Base-by-base conservation (phyloP, 1,284 basidiomycete genomes). In the Cerioporus squamosus region DNA sequence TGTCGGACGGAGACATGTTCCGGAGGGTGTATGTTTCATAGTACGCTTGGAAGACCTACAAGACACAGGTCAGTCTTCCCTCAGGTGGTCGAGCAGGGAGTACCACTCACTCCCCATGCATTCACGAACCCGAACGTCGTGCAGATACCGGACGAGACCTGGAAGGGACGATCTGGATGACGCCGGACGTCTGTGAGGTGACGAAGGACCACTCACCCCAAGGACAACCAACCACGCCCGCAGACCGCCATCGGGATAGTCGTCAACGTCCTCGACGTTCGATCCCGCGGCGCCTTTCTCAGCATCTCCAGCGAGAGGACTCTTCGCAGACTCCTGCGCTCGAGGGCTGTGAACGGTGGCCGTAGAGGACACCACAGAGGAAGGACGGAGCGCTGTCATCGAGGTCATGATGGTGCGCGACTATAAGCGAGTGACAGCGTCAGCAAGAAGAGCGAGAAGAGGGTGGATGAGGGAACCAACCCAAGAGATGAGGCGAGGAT, bases 1-100 rank as follows among this genome's bases (percentile, higher is more conserved):
- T 86, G 44, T 73, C 78, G 5, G 86, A 88, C 2, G 79, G 73
- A 8, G 57, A 47, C 74, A 68, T 18, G 68, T 70, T 36, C 65
- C 67, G 14, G 57, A 80, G 68, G 1, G 75, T 55, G 1, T 66
- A 70, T 23, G 73, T 64, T 53, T 77, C 69, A 61, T 82, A 82
- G 59, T 79, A 78, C 0, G 73, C 70, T 70, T 82, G 80, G 64
- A 81, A 82, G 5, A 77, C 74, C 77, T 77, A n/a, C 14, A 8
- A 54, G 9, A 10, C 14, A 5, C 1, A 39, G 1, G 44, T 26
- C 17, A 29, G 43, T 36, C 29, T 8, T 9, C 14, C 8, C 36
- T 39, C 26, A 53, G 29, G 14, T 43, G 2, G 18, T 3, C 26
- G 12, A 6, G 15, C 33, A 14, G 10, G 10, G 29, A 29, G 7